phyloP scores from a whole-genome alignment of 148 eudicot species.

The Agrostemma githago region DNA sequence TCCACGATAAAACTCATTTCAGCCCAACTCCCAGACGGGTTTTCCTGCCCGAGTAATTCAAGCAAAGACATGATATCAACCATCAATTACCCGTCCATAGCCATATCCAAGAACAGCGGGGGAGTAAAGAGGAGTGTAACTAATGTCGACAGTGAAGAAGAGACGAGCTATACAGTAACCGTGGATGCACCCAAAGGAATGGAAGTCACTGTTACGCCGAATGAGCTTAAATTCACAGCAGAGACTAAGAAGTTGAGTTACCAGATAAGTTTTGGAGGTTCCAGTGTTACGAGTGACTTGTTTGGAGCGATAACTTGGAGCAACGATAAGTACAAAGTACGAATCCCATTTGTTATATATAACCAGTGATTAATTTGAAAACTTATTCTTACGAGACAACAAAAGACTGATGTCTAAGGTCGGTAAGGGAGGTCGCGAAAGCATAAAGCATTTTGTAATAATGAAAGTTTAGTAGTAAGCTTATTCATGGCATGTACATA shows the following conservation, averaged over 20 bases:
- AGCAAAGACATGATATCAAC: slow-evolving; percentile 44
- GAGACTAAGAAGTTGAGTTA: slow-evolving; percentile 33
- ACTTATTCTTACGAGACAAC: neutral
- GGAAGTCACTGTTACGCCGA: slow-evolving; percentile 46
- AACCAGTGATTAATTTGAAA: slow-evolving; percentile 14
- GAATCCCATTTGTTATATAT: slow-evolving; percentile 57
- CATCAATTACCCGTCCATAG: slow-evolving; percentile 73
- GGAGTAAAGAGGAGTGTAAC: slow-evolving; percentile 57
- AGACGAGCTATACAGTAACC: slow-evolving; percentile 34
- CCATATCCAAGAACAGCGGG: slow-evolving; percentile 35
- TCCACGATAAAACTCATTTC: slow-evolving; percentile 44
- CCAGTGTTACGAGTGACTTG: slow-evolving; percentile 20
- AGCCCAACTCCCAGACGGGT: slow-evolving; percentile 34
- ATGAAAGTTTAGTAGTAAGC: neutral
- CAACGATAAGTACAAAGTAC: slow-evolving; percentile 46
- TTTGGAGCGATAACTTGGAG: slow-evolving; percentile 68
- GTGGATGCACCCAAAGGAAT: slow-evolving; percentile 41
- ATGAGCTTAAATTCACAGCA: slow-evolving; percentile 40
- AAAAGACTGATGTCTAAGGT: neutral
- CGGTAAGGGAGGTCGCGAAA: neutral
- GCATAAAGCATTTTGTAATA: neutral
- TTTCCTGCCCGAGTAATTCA: slow-evolving; percentile 44
- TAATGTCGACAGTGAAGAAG: slow-evolving; percentile 46
- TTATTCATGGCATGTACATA: neutral
- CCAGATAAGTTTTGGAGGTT: slow-evolving; percentile 35